Evolutionary conservation across 1,284 basidiomycete species (phyloP).

Genomic region (Schizophyllum amplum): DNA sequence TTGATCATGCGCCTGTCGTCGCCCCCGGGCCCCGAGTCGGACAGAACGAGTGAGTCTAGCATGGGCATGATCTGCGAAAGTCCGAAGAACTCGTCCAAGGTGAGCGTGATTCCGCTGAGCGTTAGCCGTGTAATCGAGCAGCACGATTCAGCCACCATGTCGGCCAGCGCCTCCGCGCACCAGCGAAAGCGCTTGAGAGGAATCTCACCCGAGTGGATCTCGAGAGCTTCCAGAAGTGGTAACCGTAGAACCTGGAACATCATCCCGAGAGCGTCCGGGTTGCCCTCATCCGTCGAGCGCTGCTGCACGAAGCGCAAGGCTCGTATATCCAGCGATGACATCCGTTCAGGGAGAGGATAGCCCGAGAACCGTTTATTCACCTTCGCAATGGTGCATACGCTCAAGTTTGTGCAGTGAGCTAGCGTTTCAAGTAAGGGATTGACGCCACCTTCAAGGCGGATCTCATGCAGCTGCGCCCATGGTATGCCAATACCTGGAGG

Average conservation of each 20-base stretch:
- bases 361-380: neutral
- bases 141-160: neutral
- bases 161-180: neutral
- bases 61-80: neutral
- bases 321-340: neutral
- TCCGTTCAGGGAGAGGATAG: neutral
- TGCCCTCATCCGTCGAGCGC: neutral
- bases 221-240: neutral
- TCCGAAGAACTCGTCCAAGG: neutral
- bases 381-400: neutral
- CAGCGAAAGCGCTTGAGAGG: neutral
- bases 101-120: neutral
- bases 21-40: neutral
- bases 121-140: neutral
- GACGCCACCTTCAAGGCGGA: neutral
- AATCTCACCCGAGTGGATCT: neutral
- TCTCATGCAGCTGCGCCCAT: neutral
- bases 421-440: neutral
- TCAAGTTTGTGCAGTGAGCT: neutral
- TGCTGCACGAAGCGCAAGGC: neutral
- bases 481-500: neutral
- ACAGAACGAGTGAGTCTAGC: neutral
- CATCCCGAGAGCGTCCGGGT: neutral
- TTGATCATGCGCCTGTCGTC: neutral
- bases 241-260: neutral